Percentiles rank a stretch among this genome's conserved stretches.
Evolutionary conservation across 1,139 yeast species (phyloP).

Genomic region (Scheffersomyces lignicola): DNA sequence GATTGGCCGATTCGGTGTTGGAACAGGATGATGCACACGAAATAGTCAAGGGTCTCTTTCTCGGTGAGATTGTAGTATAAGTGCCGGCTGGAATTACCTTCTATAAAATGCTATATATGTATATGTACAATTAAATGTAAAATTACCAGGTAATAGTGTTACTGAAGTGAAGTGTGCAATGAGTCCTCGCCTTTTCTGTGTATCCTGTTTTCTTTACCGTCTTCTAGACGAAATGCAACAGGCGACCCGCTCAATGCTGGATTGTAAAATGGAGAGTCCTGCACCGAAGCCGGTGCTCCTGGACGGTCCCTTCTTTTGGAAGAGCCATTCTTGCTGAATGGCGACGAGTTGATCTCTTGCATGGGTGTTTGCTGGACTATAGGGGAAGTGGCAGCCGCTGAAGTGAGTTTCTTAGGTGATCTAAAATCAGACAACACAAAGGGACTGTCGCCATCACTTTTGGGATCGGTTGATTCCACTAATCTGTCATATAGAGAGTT

Average conservation of each 20-base stretch:
- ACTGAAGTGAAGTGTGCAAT: constrained; percentile 7
- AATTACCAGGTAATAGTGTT: constrained; percentile 10
- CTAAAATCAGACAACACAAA: constrained; percentile 1
- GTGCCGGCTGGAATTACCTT: constrained; percentile 1
- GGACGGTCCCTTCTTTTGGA: constrained; percentile 21
- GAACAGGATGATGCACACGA: constrained; percentile 55
- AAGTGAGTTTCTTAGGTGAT: background rate
- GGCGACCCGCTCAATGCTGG: constrained; percentile 25
- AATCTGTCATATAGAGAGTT: background rate
- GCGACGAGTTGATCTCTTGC: constrained; percentile 18
- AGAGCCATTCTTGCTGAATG: constrained; percentile 9
- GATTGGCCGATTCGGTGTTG: constrained; percentile 52
- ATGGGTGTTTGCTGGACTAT: constrained; percentile 8
- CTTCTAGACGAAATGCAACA: constrained; percentile 5
- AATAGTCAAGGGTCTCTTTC: constrained; percentile 70
- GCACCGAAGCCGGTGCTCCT: constrained; percentile 34
- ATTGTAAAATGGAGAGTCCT: constrained; percentile 33
- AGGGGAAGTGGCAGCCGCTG: background rate
- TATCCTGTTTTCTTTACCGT: background rate
- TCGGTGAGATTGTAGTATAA: constrained; percentile 54
- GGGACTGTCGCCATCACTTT: constrained; percentile 3
- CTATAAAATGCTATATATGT: constrained; percentile 10
- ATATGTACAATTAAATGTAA: constrained; percentile 4
- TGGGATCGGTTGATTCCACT: constrained; percentile 1
- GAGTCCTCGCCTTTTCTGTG: background rate